These are phyloP conservation scores for Ruellia speciosa DNA, from an alignment of 305 asterid genomes.

Conservation along the genomic window DNA sequence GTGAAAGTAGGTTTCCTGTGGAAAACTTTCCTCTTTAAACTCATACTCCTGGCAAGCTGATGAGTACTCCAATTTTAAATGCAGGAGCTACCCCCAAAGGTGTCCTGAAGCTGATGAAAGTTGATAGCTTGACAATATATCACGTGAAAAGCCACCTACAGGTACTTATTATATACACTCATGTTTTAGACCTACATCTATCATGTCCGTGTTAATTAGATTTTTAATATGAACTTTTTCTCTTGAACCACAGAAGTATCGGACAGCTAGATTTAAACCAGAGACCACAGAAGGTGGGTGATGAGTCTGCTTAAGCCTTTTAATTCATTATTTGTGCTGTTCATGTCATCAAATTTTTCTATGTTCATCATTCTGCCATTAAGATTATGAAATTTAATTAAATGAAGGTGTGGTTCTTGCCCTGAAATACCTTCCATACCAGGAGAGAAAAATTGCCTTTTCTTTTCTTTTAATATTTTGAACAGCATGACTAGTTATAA, in stretches of 20 bases:
- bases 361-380: conserved; percentile 8
- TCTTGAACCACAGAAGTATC: conserved; percentile 64
- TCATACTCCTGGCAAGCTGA: conserved; percentile 10
- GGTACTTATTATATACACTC: conserved; percentile 31
- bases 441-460: background rate
- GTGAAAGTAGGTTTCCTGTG: conserved; percentile 41
- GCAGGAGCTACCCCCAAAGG: conserved; percentile 98
- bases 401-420: background rate
- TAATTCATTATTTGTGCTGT: conserved; percentile 14
- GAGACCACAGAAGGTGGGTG: conserved; percentile 69
- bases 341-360: conserved; percentile 12
- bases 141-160: conserved; percentile 97
- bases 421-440: background rate
- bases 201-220: conserved; percentile 17
- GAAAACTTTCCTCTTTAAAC: conserved; percentile 7
- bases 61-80: conserved; percentile 14
- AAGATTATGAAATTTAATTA: background rate
- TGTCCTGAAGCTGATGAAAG: conserved; percentile 86
- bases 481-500: background rate
- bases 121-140: conserved; percentile 80
- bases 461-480: background rate
- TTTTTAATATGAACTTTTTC: conserved; percentile 22
- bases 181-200: conserved; percentile 16
- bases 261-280: conserved; percentile 88
- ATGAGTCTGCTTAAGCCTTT: conserved; percentile 8